Conservation (phyloP, 1,284 basidiomycete genomes). For the Fomitopsis schrenkii region DNA sequence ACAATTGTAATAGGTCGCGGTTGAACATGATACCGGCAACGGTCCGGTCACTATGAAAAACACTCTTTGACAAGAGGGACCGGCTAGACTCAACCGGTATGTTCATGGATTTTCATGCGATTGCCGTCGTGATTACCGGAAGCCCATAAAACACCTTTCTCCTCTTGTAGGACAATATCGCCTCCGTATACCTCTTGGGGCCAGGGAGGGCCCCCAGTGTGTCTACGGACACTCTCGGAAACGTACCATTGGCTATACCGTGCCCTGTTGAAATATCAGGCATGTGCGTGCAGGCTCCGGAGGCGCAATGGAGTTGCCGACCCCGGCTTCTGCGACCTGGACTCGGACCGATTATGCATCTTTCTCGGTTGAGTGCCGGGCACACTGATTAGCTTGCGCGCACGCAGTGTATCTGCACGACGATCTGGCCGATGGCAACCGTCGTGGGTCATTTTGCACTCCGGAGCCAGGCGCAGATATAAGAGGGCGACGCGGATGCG, state of each 20-base stretch:
- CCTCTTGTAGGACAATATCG: no score
- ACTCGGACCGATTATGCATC: neutral
- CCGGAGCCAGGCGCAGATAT: neutral
- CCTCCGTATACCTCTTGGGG: no score
- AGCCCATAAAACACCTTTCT: no score
- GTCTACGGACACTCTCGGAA: no score
- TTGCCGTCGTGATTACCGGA: neutral
- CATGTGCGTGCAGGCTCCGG: neutral
- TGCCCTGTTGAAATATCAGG: no score
- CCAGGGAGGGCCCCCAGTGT: no score
- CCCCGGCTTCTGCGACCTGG: neutral
- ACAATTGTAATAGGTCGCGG: no score
- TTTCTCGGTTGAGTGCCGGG: neutral
- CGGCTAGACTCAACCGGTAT: neutral
- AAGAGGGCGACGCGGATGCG: neutral
- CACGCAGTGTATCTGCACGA: neutral
- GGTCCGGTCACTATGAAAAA: neutral
- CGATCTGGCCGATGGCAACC: neutral
- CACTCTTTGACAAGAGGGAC: neutral
- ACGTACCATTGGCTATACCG: no score
- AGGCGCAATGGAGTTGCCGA: neutral
- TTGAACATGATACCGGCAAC: no score
- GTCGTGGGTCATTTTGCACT: neutral
- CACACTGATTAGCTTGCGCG: neutral
- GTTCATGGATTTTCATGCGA: neutral